Percentiles rank a stretch among this genome's conserved stretches.
These are phyloP conservation scores for Neurospora tetrasperma DNA, from an alignment of 495 filamentous ascomycete genomes.

Conservation along the genomic window DNA sequence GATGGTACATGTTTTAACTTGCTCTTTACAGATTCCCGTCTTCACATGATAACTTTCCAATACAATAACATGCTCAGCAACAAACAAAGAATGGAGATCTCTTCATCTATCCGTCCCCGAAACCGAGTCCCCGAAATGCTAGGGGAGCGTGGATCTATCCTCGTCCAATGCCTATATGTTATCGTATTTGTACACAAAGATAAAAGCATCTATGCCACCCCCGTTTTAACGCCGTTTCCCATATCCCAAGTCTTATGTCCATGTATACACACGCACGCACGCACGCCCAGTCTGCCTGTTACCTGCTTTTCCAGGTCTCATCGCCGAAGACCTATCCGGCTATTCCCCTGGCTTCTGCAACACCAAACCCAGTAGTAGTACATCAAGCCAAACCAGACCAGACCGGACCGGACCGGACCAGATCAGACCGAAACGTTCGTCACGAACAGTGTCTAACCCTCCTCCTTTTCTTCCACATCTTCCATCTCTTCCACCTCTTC, in stretches of 20 bases:
- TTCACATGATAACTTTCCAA: not conserved
- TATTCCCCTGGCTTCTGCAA: not conserved
- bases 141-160: not conserved
- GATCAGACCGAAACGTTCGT: not conserved
- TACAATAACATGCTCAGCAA: not conserved
- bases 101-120: not conserved
- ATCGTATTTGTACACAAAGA: not conserved
- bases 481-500: not conserved
- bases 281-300: not conserved
- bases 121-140: not conserved
- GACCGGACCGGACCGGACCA: not conserved
- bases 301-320: not conserved
- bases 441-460: not conserved
- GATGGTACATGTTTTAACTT: not conserved
- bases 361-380: not conserved
- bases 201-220: not conserved
- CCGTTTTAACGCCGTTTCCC: not conserved
- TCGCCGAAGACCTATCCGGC: not conserved
- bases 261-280: not conserved
- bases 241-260: not conserved
- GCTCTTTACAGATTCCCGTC: not conserved
- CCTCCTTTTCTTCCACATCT: not conserved
- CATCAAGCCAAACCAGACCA: not conserved
- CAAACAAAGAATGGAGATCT: not conserved
- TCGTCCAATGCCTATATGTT: not conserved